Conservation (phyloP, 108 stramenopile genomes). For the Cyclostephanos tholiformis region DNA sequence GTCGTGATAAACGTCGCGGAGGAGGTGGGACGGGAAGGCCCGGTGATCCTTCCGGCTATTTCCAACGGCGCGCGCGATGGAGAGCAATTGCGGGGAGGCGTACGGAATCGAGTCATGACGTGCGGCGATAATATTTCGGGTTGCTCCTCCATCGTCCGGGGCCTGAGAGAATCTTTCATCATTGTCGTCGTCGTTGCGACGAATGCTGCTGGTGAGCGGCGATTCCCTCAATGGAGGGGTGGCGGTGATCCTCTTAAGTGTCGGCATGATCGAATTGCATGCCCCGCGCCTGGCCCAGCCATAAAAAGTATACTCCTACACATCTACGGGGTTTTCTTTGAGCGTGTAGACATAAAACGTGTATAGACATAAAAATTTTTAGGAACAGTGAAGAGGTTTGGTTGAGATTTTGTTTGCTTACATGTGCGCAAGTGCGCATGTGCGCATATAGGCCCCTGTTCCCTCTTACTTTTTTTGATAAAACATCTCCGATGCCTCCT, state of each 20-base stretch:
- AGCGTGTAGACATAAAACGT: no score
- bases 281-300: no score
- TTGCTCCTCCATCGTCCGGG: not conserved
- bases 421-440: no score
- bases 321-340: no score
- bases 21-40: constrained; percentile 8
- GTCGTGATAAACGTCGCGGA: constrained; percentile 1
- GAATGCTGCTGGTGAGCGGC: not conserved
- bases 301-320: no score
- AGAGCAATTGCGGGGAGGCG: not conserved
- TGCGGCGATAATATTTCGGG: not conserved
- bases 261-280: not conserved
- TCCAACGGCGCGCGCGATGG: constrained; percentile 3
- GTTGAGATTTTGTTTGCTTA: no score
- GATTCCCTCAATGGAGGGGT: not conserved
- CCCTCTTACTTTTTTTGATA: no score
- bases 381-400: no score
- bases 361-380: no score
- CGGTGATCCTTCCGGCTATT: not conserved
- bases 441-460: no score
- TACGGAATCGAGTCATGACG: not conserved
- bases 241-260: not conserved
- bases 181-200: not conserved
- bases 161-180: constrained; percentile 36
- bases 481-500: no score